Evolutionary conservation across 2,329 filamentous ascomycete genomes (phyloP), one percentile per base, ranked within the genome.

Genomic region (Beauveria brongniartii): DNA sequence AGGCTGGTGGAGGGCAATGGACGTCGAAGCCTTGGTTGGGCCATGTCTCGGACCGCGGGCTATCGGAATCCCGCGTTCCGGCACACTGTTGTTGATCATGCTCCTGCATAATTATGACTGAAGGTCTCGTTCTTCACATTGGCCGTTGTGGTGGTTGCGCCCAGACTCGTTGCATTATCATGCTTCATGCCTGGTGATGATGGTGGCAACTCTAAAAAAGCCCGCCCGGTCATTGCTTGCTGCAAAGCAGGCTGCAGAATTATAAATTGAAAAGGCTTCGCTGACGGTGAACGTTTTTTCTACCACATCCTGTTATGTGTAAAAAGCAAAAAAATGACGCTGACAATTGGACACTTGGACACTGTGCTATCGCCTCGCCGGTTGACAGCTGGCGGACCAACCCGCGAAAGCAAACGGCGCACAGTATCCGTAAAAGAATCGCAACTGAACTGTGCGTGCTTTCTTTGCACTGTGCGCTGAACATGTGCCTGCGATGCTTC

Each of bases 21-120:
- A 44, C 4, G 30, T 48, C 7, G 16, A 57, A 5, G 28, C 30
- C 41, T 28, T 26, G 37, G 16, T 16, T 41, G 24, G 44, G 24
- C 55, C 46, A 41, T 58, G 55, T 58, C 55, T 58, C 55, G 55
- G 55, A 18, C 55, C 24, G 28, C 24, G 22, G 43, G 8, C 34
- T 26, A 24, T 55, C 40, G 18, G 34, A 37, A 37, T 37, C 12
- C 5, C 14, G 34, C 34, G 12, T 37, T 37, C 20, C 22, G 20
- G 44, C 14, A 16, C 44, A 24, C 47, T 47, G 44, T 18, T 50
- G 24, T 16, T 40, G 30, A 37, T 37, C 2, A 37, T 37, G 14
- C 34, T 37, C 34, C 10, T 40, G 50, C 50, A 40, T 53, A 53
- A 55, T n/a, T 47, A 20, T 14, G n/a, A 47, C 44, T 14, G 34